Percentiles rank a stretch among this genome's conserved stretches.
These are phyloP conservation scores for Chaetomium fimeti DNA, from an alignment of 495 filamentous ascomycete genomes.

Conservation along the genomic window DNA sequence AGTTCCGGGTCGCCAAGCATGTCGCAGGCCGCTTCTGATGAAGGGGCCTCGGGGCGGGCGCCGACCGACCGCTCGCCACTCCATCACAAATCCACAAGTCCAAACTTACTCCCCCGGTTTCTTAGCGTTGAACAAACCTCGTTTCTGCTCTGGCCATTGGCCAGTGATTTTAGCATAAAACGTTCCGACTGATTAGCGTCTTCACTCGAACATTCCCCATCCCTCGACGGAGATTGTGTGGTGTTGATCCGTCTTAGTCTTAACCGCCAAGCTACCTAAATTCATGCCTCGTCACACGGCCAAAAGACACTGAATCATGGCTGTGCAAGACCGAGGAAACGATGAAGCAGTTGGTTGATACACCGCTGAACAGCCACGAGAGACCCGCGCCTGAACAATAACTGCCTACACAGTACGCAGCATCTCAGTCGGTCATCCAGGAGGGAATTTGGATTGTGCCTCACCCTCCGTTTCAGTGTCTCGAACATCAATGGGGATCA, in stretches of 20 bases:
- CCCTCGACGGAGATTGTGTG: not conserved
- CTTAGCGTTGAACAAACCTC: not conserved
- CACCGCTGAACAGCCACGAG: not conserved
- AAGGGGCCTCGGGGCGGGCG: no score
- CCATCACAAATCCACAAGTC: not conserved
- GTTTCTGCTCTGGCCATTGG: not conserved
- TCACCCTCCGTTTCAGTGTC: no score
- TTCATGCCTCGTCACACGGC: not conserved
- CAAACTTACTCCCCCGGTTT: not conserved
- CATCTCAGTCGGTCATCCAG: no score
- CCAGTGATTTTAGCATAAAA: slow-evolving; percentile 3
- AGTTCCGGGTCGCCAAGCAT: no score
- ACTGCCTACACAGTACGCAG: no score
- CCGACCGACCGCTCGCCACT: not conserved
- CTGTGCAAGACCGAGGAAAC: no score
- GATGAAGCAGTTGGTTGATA: not conserved
- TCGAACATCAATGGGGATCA: not conserved
- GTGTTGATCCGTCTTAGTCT: not conserved
- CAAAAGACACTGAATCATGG: not conserved
- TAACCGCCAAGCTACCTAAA: not conserved
- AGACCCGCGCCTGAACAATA: not conserved
- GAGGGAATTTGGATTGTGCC: no score
- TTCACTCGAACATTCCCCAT: not conserved
- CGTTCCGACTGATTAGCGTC: not conserved
- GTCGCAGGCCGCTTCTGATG: not conserved